Evolutionary conservation across 176 grass and related monocot species (phyloP).

Genomic region (Triticum aestivum): IWGSC_CS_RefSeq_v2.1 NC_057807.1:510235616-510236115

Average conservation of each 20-base stretch:
- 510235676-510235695: constrained; percentile 5
- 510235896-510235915: not conserved
- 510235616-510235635: not conserved
- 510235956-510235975: not conserved
- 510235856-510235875: not conserved
- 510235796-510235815: not conserved
- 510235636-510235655: not conserved
- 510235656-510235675: not conserved
- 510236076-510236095: too few species aligned
- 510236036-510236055: too few species aligned
- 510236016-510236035: too few species aligned
- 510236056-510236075: too few species aligned
- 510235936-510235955: constrained; percentile 16
- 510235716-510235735: not conserved
- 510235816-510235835: not conserved
- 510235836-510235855: not conserved
- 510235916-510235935: not conserved
- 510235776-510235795: not conserved
- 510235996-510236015: too few species aligned
- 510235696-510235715: not conserved
- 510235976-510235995: too few species aligned
- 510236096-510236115: too few species aligned
- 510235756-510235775: not conserved
- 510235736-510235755: not conserved
- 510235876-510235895: not conserved